A percentile compares a stretch with the other conserved stretches of the same genome.
phyloP scores from a whole-genome alignment of 495 filamentous ascomycete species.

The Penicillium dipodomyicola region DNA sequence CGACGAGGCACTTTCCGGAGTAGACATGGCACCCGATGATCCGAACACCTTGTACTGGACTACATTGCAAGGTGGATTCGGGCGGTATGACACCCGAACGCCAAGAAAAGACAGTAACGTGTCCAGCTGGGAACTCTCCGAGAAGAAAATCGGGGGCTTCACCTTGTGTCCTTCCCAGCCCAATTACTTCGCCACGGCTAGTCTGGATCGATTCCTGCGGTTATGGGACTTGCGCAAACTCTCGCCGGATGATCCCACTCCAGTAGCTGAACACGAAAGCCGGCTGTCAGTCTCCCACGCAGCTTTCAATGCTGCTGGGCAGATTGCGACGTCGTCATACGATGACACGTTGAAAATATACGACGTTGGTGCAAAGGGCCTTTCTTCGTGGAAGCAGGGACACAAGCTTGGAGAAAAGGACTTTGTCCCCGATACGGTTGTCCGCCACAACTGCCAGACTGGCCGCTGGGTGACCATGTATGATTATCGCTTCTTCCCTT shows the following conservation, averaged over 20 bases:
- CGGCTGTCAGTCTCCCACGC: constrained; percentile 87
- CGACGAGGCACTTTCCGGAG: constrained; percentile 75
- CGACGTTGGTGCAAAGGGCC: constrained; percentile 61
- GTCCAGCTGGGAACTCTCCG: constrained; percentile 72
- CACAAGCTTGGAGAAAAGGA: constrained; percentile 55
- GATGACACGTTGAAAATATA: constrained; percentile 95
- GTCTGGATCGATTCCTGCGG: constrained; percentile 82
- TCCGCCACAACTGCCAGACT: constrained; percentile 94
- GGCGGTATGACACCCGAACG: constrained; percentile 71
- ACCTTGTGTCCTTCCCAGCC: constrained; percentile 71
- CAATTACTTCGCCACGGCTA: constrained; percentile 86
- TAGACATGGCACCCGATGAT: constrained; percentile 70
- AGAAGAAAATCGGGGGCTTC: constrained; percentile 97
- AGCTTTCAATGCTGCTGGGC: constrained; percentile 75
- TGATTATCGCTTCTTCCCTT: constrained; percentile 24
- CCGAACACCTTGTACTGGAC: constrained; percentile 82
- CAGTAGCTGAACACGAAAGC: constrained; percentile 79
- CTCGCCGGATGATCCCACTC: constrained; percentile 54
- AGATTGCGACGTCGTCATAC: constrained; percentile 87
- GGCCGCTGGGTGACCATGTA: constrained; percentile 76
- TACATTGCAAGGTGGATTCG: constrained; percentile 75
- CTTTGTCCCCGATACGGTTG: constrained; percentile 64
- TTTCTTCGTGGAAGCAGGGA: constrained; percentile 58
- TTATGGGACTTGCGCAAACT: constrained; percentile 93
- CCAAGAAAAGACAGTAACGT: constrained; percentile 43